These are phyloP conservation scores for Trypanosoma boissoni DNA, from an alignment of 208 protist species.

Conservation along the genomic window DNA sequence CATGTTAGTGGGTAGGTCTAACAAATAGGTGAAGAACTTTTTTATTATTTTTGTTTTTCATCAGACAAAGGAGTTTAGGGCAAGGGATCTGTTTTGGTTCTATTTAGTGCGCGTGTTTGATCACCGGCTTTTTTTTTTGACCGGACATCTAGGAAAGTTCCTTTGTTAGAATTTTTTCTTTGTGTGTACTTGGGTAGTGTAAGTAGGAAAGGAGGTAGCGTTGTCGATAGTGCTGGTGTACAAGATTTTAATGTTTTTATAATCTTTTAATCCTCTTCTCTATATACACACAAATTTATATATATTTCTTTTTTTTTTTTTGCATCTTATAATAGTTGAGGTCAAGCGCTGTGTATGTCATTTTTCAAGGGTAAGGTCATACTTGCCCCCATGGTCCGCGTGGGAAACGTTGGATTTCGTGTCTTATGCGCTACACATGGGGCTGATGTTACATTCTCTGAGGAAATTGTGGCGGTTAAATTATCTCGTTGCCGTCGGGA, in stretches of 20 bases:
- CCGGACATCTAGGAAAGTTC: too few species aligned
- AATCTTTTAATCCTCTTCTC: background rate
- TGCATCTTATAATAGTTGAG: constrained; percentile 7
- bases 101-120: constrained; percentile 9
- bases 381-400: constrained; percentile 96
- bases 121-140: too few species aligned
- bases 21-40: background rate
- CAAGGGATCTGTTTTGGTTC: background rate
- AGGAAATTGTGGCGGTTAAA: constrained; percentile 97
- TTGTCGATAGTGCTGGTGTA: too few species aligned
- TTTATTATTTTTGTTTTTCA: background rate
- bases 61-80: background rate
- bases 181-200: background rate
- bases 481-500: constrained; percentile 60
- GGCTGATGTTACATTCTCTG: constrained; percentile 96
- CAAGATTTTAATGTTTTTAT: too few species aligned
- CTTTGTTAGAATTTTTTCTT: too few species aligned
- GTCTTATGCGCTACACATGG: constrained; percentile 88
- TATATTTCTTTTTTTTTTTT: constrained; percentile 22
- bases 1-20: background rate
- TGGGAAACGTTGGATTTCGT: constrained; percentile 92
- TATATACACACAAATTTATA: background rate
- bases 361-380: constrained; percentile 76
- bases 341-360: constrained; percentile 19
- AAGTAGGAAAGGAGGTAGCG: background rate